Percentiles rank a stretch among this genome's conserved stretches.
These are phyloP conservation scores for Dactylis glomerata DNA, from an alignment of 176 grass and related monocot species.

Conservation along the genomic window DNA sequence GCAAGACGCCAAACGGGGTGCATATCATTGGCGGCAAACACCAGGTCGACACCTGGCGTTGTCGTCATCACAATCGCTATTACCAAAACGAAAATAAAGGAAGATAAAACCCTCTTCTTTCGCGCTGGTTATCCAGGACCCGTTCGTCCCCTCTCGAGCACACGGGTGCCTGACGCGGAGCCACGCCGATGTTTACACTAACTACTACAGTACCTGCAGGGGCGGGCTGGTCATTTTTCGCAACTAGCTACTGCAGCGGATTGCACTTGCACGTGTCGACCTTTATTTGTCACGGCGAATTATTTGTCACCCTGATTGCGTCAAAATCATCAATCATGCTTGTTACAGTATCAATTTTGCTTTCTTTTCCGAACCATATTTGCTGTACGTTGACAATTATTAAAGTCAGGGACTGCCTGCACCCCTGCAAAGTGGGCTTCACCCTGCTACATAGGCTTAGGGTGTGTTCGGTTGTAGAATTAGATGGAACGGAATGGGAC, in stretches of 20 bases:
- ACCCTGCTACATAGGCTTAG: too few species aligned
- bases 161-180: conserved; percentile 30
- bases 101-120: neutral
- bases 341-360: too few species aligned
- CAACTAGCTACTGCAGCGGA: neutral
- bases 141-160: neutral
- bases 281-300: too few species aligned
- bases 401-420: too few species aligned
- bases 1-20: neutral
- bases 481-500: too few species aligned
- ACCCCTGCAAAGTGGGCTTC: too few species aligned
- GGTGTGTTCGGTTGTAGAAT: too few species aligned
- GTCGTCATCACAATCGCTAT: neutral
- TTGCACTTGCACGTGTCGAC: neutral
- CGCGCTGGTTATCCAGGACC: conserved; percentile 11
- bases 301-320: too few species aligned
- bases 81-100: neutral
- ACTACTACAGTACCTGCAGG: neutral
- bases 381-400: too few species aligned
- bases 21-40: neutral
- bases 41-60: neutral
- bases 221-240: neutral
- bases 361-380: too few species aligned
- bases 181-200: conserved; percentile 17
- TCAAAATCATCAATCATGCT: too few species aligned